Base-by-base conservation (phyloP, 306 rosid species). In the Albizia julibrissin region DNA sequence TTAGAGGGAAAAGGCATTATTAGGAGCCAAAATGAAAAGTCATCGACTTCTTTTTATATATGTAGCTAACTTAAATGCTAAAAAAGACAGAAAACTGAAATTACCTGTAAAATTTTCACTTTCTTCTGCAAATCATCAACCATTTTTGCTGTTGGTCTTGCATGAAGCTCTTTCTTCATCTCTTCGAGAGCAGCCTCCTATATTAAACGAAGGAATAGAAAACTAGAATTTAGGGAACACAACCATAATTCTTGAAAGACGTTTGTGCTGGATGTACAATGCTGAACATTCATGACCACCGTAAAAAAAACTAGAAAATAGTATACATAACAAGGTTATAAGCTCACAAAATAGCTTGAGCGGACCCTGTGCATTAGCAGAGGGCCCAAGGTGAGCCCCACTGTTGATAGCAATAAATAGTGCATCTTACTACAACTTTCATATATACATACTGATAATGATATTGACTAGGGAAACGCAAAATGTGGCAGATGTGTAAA, bases 21-120 rank as follows among this genome's bases (percentile, higher is more conserved):
- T 24, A 49, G 76, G 79, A 39, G 50, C 69, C 78, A 61, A 73
- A 79, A 34, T 39, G 22, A 75, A 26, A 77, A 68, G 72, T 66
- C 65, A 33, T 31, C 18, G 52, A 74, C 47, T 67, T 64, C 40
- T 40, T 70, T 42, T 70, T 24, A 12, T 43, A 22, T 26, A 24
- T 18, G 34, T 2, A 24, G 70, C 10, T 19, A 42, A 33, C 77
- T 81, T 59, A 61, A 69, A 18, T 70, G 77, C 65, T 44, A 62
- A n/a, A 10, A 19, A 78, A 69, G 24, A 66, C 9, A 56, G 47
- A 86, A 59, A 72, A 66, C 77, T 62, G 56, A 56, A 72, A 82
- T 75, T 86, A 93, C 99, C 95, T 93, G 98, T 91, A 95, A 88
- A 87, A 95, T 91, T 83, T 95, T 95, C 80, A 95, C 96, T 85